Percentiles rank a stretch among this genome's conserved stretches.
phyloP scores from a whole-genome alignment of 495 filamentous ascomycete genomes.

The Aspergillus egyptiacus region DNA sequence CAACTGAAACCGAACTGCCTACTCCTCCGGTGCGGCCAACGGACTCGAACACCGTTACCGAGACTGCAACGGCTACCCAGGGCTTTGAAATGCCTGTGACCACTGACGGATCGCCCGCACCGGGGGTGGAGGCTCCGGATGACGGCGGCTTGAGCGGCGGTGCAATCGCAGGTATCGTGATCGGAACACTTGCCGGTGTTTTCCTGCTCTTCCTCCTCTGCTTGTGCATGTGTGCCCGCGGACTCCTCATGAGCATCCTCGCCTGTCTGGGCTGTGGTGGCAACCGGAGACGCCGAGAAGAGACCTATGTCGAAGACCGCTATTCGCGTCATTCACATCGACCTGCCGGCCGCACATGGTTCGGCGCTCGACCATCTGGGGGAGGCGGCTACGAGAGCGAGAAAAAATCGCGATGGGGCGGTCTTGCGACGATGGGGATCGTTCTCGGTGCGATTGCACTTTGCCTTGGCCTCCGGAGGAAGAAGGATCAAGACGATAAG shows the following conservation, averaged over 20 bases:
- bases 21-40: conserved; percentile 65
- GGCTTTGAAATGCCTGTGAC: conserved; percentile 52
- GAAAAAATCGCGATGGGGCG: conserved; percentile 55
- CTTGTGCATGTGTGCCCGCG: conserved; percentile 65
- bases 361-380: conserved; percentile 51
- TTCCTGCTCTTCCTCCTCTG: conserved; percentile 66
- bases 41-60: conserved; percentile 53
- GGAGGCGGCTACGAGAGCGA: conserved; percentile 41
- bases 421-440: conserved; percentile 51
- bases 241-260: conserved; percentile 56
- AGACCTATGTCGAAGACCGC: conserved; percentile 63
- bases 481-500: conserved; percentile 41
- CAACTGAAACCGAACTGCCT: conserved; percentile 35
- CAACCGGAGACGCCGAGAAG: conserved; percentile 43
- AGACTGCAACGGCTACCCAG: conserved; percentile 54
- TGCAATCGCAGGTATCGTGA: conserved; percentile 92
- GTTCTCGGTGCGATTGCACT: conserved; percentile 62
- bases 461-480: conserved; percentile 69
- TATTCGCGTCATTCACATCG: conserved; percentile 48
- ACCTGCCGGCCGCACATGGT: conserved; percentile 57
- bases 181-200: conserved; percentile 75
- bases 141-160: conserved; percentile 63
- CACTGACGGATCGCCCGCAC: conserved; percentile 44
- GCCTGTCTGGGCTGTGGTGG: conserved; percentile 60
- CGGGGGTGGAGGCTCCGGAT: conserved; percentile 35